These are phyloP conservation scores for Zygoascus ofunaensis DNA, from an alignment of 805 yeast genomes.

Conservation along the genomic window DNA sequence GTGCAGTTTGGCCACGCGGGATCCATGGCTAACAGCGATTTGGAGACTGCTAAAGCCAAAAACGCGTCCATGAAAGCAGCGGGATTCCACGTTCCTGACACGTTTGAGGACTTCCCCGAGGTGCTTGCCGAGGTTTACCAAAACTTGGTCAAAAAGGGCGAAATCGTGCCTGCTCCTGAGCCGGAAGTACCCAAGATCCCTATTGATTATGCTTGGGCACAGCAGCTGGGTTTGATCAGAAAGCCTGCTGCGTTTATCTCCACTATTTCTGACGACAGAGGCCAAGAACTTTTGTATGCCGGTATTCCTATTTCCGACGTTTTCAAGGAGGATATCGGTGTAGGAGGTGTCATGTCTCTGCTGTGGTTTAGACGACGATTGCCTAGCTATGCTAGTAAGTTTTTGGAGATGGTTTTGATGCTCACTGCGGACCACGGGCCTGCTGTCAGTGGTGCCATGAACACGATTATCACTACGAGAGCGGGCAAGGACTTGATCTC, in stretches of 20 bases:
- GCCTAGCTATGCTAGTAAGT: slow-evolving; percentile 37
- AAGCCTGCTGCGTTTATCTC: slow-evolving; percentile 42
- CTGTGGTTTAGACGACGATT: slow-evolving; percentile 39
- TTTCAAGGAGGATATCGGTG: slow-evolving; percentile 39
- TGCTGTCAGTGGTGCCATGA: slow-evolving; percentile 41
- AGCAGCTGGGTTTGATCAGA: slow-evolving; percentile 38
- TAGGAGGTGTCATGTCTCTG: slow-evolving; percentile 40
- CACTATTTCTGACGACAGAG: slow-evolving; percentile 41
- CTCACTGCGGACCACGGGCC: slow-evolving; percentile 42
- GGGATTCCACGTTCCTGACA: slow-evolving; percentile 86
- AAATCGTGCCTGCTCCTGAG: slow-evolving; percentile 32
- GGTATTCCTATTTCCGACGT: slow-evolving; percentile 41
- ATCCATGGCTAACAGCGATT: slow-evolving; percentile 60
- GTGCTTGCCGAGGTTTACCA: slow-evolving; percentile 56
- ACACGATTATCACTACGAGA: slow-evolving; percentile 39
- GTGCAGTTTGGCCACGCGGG: slow-evolving; percentile 59
- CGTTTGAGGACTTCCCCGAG: slow-evolving; percentile 42
- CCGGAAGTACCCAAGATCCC: slow-evolving; percentile 42
- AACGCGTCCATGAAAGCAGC: slow-evolving; percentile 79
- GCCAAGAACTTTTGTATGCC: slow-evolving; percentile 38
- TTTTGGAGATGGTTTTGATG: slow-evolving; percentile 42
- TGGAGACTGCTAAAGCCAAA: slow-evolving; percentile 59
- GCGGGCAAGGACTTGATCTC: slow-evolving; percentile 41
- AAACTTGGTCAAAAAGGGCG: slow-evolving; percentile 42
- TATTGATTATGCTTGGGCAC: slow-evolving; percentile 40